These are phyloP conservation scores for Blastobotrys elegans DNA, from an alignment of 1,139 yeast genomes.

Conservation along the genomic window DNA sequence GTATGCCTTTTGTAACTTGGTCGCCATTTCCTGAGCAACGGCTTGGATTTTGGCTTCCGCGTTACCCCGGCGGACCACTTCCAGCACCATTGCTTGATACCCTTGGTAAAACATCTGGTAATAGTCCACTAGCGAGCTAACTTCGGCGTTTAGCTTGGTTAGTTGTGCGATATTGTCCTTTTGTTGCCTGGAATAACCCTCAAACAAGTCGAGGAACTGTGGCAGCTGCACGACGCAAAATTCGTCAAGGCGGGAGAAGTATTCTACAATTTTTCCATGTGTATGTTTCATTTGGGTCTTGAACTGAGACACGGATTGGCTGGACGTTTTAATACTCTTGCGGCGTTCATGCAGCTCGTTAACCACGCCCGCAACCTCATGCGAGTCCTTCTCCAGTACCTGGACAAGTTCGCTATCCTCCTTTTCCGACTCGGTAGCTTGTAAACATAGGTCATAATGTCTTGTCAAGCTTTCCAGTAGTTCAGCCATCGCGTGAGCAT, in stretches of 20 bases:
- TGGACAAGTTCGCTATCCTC: slow-evolving; percentile 27
- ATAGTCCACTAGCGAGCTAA: slow-evolving; percentile 41
- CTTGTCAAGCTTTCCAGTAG: slow-evolving; percentile 67
- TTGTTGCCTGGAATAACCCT: slow-evolving; percentile 16
- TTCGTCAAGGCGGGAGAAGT: slow-evolving; percentile 24
- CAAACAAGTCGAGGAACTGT: slow-evolving; percentile 20
- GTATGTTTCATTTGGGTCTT: slow-evolving; percentile 19
- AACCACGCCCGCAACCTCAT: slow-evolving; percentile 37
- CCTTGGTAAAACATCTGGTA: slow-evolving; percentile 46
- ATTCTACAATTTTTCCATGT: slow-evolving; percentile 18
- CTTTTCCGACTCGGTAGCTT: slow-evolving; percentile 28
- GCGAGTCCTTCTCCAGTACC: slow-evolving; percentile 37
- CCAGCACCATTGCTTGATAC: slow-evolving; percentile 46
- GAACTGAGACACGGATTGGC: slow-evolving; percentile 23
- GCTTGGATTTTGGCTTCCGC: slow-evolving; percentile 39
- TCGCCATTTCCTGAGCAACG: slow-evolving; percentile 39
- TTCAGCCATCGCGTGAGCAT: slow-evolving; percentile 68
- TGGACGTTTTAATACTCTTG: slow-evolving; percentile 24
- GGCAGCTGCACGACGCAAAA: slow-evolving; percentile 24
- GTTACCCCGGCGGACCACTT: slow-evolving; percentile 44
- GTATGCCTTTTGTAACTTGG: slow-evolving; percentile 35
- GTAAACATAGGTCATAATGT: slow-evolving; percentile 74
- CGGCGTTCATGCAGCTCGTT: slow-evolving; percentile 31
- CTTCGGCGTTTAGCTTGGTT: slow-evolving; percentile 19
- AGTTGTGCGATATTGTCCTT: slow-evolving; percentile 27